Evolutionary conservation across 176 grass and related monocot genomes (phyloP).

Genomic region (Triticum dicoccoides): DNA sequence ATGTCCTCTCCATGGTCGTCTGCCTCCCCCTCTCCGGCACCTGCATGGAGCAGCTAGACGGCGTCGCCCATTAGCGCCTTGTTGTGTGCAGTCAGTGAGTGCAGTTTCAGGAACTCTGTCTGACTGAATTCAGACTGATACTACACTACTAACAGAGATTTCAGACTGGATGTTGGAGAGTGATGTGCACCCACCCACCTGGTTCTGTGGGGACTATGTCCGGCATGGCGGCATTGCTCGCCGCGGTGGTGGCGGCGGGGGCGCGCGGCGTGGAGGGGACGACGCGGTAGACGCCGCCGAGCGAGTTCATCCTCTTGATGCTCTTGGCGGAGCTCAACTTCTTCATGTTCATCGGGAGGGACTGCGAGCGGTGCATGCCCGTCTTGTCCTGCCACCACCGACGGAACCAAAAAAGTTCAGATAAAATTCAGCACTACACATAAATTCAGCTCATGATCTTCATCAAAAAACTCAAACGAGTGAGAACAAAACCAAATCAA

Average conservation of each 20-base stretch:
- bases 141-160: no score
- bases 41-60: slow-evolving; percentile 31
- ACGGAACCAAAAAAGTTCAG: neutral
- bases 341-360: slow-evolving; percentile 71
- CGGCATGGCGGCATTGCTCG: slow-evolving; percentile 6
- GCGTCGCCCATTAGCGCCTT: neutral
- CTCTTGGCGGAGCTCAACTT: slow-evolving; percentile 45
- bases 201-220: slow-evolving; percentile 49
- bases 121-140: neutral
- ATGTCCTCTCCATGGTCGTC: slow-evolving; percentile 62
- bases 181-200: slow-evolving; percentile 25
- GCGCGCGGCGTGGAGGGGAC: slow-evolving; percentile 47
- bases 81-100: no score
- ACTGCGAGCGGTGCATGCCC: slow-evolving; percentile 64
- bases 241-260: neutral
- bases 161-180: neutral
- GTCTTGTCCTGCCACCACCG: slow-evolving; percentile 34
- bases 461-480: no score
- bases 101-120: neutral
- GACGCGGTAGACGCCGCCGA: slow-evolving; percentile 69
- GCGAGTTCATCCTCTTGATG: slow-evolving; percentile 84
- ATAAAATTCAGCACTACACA: neutral
- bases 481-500: neutral
- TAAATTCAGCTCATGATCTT: no score
- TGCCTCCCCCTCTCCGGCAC: neutral